Conservation (phyloP, 371 early-diverging fungal species). For the Phascolomyces articulosus region DNA sequence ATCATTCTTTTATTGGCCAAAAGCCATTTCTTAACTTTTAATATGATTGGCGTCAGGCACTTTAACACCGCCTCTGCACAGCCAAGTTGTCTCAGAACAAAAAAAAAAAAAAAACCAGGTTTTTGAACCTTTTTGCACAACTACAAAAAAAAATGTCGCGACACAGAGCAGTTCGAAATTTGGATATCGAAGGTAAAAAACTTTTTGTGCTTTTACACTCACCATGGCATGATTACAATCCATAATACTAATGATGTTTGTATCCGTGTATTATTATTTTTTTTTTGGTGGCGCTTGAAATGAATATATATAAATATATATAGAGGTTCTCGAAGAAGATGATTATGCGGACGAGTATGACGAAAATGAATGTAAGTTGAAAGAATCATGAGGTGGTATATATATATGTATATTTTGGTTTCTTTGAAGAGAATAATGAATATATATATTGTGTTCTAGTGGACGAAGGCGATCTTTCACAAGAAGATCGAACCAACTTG, state of each 20-base stretch:
- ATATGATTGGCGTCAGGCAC: no score
- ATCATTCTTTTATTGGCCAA: no score
- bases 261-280: not conserved
- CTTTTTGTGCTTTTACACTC: not conserved
- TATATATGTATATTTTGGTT: no score
- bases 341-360: slow-evolving; percentile 63
- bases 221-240: not conserved
- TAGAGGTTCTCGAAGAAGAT: slow-evolving; percentile 69
- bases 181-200: slow-evolving; percentile 67
- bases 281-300: not conserved
- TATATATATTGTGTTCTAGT: slow-evolving; percentile 18
- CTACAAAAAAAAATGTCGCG: slow-evolving; percentile 70
- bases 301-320: not conserved
- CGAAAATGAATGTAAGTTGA: slow-evolving; percentile 37
- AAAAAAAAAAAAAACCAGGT: no score
- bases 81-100: no score
- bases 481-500: slow-evolving; percentile 54
- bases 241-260: not conserved
- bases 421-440: not conserved
- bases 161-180: slow-evolving; percentile 73
- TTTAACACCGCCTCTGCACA: no score
- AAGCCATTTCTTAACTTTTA: no score
- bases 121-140: slow-evolving; percentile 5
- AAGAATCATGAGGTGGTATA: no score
- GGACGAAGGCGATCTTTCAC: slow-evolving; percentile 38